phyloP scores from a whole-genome alignment of 2,329 filamentous ascomycete genomes.

The Colletotrichum sidae region DNA sequence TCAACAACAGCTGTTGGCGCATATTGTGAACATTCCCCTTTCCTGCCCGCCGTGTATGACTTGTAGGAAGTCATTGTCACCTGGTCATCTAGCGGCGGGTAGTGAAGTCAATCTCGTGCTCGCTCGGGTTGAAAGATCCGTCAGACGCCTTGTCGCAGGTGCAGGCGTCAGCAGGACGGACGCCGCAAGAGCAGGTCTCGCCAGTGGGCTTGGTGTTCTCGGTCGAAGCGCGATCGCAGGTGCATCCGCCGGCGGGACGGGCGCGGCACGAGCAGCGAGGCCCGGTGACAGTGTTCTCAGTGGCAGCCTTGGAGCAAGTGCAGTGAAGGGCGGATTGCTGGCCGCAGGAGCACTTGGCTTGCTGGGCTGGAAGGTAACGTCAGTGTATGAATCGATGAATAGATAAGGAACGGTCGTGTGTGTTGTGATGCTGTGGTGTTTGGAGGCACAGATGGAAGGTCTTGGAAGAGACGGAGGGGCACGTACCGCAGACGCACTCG shows the following conservation, averaged over 20 bases:
- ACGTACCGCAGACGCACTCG: slow-evolving; percentile 69
- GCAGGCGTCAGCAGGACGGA: slow-evolving; percentile 78
- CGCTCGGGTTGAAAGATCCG: slow-evolving; percentile 68
- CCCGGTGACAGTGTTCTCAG: slow-evolving; percentile 80
- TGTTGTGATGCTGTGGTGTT: slow-evolving; percentile 6
- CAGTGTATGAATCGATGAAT: slow-evolving; percentile 1
- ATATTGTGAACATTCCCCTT: no score
- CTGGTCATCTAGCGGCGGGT: slow-evolving; percentile 51
- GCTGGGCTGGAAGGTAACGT: slow-evolving; percentile 58
- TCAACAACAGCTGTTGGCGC: no score
- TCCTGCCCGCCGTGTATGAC: no score
- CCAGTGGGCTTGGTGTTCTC: slow-evolving; percentile 76
- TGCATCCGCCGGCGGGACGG: slow-evolving; percentile 83
- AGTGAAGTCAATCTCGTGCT: slow-evolving; percentile 88
- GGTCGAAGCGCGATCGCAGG: slow-evolving; percentile 76
- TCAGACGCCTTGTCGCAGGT: slow-evolving; percentile 83
- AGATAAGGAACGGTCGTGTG: not conserved
- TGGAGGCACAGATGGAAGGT: slow-evolving; percentile 4
- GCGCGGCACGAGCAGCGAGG: slow-evolving; percentile 87
- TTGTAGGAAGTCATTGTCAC: no score
- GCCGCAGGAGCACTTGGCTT: slow-evolving; percentile 88
- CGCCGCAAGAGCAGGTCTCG: slow-evolving; percentile 80
- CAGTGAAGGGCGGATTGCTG: slow-evolving; percentile 89
- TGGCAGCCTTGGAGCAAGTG: slow-evolving; percentile 80
- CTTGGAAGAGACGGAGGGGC: not conserved